Conservation (phyloP, 2,329 filamentous ascomycete genomes). For the Albifimbria verrucaria region DNA sequence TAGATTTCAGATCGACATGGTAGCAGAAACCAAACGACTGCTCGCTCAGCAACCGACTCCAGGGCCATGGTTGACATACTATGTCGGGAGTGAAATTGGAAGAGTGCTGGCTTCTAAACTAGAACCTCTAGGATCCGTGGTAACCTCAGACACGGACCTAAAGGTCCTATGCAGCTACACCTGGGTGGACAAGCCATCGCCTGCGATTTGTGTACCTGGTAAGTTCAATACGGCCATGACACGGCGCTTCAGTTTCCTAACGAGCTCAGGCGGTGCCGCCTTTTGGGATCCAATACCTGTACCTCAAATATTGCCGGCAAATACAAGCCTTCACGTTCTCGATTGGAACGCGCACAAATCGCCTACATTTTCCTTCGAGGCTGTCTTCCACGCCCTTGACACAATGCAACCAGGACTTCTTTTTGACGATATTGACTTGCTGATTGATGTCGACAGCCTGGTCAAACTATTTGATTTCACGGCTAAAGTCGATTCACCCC, state of each 20-base stretch:
- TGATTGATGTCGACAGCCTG: slow-evolving; percentile 22
- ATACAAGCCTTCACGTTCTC: slow-evolving; percentile 2
- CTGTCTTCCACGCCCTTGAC: slow-evolving; percentile 22
- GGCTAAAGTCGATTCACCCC: background rate
- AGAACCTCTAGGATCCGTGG: too few species aligned
- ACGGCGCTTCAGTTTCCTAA: too few species aligned
- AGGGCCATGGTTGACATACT: too few species aligned
- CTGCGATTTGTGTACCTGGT: slow-evolving; percentile 11
- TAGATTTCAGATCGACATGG: too few species aligned
- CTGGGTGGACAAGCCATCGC: slow-evolving; percentile 3
- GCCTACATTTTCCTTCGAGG: slow-evolving; percentile 21
- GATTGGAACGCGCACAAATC: slow-evolving; percentile 11
- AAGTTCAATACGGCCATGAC: background rate
- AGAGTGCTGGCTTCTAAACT: too few species aligned
- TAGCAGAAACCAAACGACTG: too few species aligned
- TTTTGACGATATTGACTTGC: slow-evolving; percentile 24
- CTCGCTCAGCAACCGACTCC: too few species aligned
- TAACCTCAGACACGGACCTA: background rate
- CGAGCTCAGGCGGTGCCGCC: background rate
- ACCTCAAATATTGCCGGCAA: too few species aligned
- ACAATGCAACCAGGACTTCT: slow-evolving; percentile 15
- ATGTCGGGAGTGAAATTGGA: too few species aligned
- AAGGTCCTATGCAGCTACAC: slow-evolving; percentile 13
- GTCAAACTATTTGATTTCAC: slow-evolving; percentile 20
- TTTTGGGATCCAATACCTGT: background rate